Evolutionary conservation across 192 early-diverging fungal genomes (phyloP).

Genomic region (Umbelopsis ramanniana): DNA sequence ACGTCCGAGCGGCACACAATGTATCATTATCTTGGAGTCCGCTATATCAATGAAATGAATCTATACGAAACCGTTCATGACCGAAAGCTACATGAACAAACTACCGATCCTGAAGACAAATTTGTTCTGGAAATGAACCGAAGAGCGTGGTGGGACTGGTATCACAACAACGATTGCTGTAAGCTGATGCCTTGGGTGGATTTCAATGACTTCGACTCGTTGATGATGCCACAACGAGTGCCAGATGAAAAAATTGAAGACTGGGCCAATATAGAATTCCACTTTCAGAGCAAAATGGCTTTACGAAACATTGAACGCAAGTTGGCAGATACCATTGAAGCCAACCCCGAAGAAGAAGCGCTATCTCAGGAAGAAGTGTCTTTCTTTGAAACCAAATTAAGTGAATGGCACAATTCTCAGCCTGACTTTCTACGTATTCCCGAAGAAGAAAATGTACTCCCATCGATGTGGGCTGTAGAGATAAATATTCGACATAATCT

Average conservation of each 20-base stretch:
- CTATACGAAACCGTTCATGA: slow-evolving; percentile 11
- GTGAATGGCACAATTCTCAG: slow-evolving; percentile 16
- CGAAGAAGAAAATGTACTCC: slow-evolving; percentile 2
- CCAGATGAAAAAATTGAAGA: slow-evolving; percentile 11
- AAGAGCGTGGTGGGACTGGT: slow-evolving; percentile 30
- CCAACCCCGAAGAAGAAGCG: not conserved
- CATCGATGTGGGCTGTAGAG: slow-evolving; percentile 17
- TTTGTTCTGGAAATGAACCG: slow-evolving; percentile 25
- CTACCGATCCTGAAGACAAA: slow-evolving; percentile 6
- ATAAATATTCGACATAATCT: slow-evolving; percentile 24
- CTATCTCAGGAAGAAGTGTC: slow-evolving; percentile 15
- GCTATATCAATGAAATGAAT: slow-evolving; percentile 21
- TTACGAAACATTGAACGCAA: slow-evolving; percentile 12
- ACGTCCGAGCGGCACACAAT: not conserved
- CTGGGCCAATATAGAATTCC: slow-evolving; percentile 23
- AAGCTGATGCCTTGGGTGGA: slow-evolving; percentile 18
- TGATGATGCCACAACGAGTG: slow-evolving; percentile 12
- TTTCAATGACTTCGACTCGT: slow-evolving; percentile 1
- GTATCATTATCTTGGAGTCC: slow-evolving; percentile 15
- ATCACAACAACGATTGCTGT: slow-evolving; percentile 30
- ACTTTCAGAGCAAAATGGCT: slow-evolving; percentile 20
- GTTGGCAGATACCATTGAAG: slow-evolving; percentile 20
- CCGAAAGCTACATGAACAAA: slow-evolving; percentile 16
- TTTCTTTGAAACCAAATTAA: slow-evolving; percentile 9
- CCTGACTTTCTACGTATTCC: slow-evolving; percentile 22